phyloP scores from a whole-genome alignment of 2,329 filamentous ascomycete species.

The Trichoderma sp. region DNA sequence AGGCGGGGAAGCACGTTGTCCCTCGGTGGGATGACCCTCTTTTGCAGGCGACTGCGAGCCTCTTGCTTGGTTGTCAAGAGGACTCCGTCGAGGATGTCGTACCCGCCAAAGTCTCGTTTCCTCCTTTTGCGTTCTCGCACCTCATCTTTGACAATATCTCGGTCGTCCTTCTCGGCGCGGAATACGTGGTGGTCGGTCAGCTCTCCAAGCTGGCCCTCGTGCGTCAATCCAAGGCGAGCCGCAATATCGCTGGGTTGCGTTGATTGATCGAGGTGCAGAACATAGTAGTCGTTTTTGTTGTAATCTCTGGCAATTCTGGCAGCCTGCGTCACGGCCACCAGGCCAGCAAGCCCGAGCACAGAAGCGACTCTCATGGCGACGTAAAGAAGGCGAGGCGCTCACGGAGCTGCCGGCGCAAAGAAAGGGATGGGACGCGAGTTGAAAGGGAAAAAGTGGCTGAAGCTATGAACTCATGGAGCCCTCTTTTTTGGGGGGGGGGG shows the following conservation, averaged over 20 bases:
- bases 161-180: conserved; percentile 64
- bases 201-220: conserved; percentile 80
- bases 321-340: conserved; percentile 52
- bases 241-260: conserved; percentile 71
- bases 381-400: not conserved
- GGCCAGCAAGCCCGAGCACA: conserved; percentile 55
- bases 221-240: conserved; percentile 68
- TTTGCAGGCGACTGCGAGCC: conserved; percentile 54
- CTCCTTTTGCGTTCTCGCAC: conserved; percentile 58
- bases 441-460: not conserved
- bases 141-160: conserved; percentile 60
- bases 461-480: conserved; percentile 22
- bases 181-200: conserved; percentile 85
- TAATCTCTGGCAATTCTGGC: conserved; percentile 67
- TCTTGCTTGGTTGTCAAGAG: conserved; percentile 76
- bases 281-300: conserved; percentile 86
- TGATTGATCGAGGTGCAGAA: conserved; percentile 74
- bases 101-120: conserved; percentile 57
- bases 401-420: conserved; percentile 18
- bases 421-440: conserved; percentile 20
- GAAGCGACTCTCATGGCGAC: conserved; percentile 53
- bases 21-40: conserved; percentile 48
- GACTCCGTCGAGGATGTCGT: conserved; percentile 70
- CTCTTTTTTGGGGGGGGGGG: not conserved
- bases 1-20: conserved; percentile 28